These are phyloP conservation scores for Talaromyces albobiverticillius DNA, from an alignment of 2,329 filamentous ascomycete species.

Conservation along the genomic window DNA sequence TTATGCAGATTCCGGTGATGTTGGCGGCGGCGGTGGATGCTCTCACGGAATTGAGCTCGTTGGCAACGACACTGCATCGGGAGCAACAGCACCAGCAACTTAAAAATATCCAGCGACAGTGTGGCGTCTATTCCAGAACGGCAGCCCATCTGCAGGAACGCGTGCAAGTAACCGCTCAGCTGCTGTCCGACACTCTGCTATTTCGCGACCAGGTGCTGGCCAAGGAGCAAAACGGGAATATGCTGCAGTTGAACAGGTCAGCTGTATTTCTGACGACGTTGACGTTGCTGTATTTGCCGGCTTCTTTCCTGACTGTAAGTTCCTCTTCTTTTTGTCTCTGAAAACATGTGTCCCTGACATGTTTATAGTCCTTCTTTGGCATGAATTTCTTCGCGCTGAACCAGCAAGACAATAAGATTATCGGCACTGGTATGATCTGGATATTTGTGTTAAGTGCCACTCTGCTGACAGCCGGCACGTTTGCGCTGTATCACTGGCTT, in stretches of 20 bases:
- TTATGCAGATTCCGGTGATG: conserved; percentile 11
- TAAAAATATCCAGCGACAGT: conserved; percentile 17
- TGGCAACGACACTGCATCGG: background rate
- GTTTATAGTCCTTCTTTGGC: conserved; percentile 35
- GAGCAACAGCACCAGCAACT: conserved; percentile 15
- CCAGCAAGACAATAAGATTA: conserved; percentile 23
- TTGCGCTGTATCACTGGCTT: conserved; percentile 19
- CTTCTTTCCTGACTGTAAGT: conserved; percentile 14
- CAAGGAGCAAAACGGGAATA: conserved; percentile 22
- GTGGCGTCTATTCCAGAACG: conserved; percentile 18
- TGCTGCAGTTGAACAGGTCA: conserved; percentile 25
- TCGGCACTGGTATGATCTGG: conserved; percentile 38
- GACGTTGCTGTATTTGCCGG: conserved; percentile 13
- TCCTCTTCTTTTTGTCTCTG: background rate
- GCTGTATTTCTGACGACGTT: conserved; percentile 17
- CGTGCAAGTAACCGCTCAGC: conserved; percentile 19
- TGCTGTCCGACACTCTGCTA: conserved; percentile 23
- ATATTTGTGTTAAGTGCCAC: conserved; percentile 34
- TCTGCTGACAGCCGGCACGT: conserved; percentile 30
- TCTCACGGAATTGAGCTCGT: background rate
- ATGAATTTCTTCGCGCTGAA: conserved; percentile 43
- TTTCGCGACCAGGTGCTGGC: conserved; percentile 20
- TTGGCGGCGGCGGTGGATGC: conserved; percentile 5
- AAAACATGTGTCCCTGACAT: background rate
- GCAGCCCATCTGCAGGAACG: conserved; percentile 21